Evolutionary conservation across 352 stramenopile genomes (phyloP).

Genomic region (Albugo candida): DNA sequence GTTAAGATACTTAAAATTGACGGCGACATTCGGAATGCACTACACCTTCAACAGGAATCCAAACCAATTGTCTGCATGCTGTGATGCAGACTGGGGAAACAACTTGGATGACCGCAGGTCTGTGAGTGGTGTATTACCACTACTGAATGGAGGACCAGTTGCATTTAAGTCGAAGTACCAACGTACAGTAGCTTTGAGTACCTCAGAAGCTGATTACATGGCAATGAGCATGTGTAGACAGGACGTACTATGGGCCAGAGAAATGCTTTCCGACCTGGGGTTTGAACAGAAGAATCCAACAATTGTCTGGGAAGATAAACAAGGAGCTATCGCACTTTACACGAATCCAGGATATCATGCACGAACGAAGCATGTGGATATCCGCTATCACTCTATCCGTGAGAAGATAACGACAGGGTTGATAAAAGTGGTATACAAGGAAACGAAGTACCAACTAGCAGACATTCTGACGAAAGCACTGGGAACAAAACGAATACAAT

Average conservation of each 20-base stretch:
- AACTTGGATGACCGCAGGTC: constrained; percentile 1
- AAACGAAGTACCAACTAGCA: neutral
- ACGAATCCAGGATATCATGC: constrained; percentile 3
- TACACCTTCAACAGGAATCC: neutral
- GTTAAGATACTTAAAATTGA: no score
- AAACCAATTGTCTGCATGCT: neutral
- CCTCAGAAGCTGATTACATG: neutral
- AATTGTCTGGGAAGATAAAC: constrained; percentile 1
- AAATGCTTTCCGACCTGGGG: neutral
- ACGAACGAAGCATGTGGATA: constrained; percentile 5
- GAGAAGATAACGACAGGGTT: constrained; percentile 1
- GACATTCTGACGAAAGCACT: constrained; percentile 6
- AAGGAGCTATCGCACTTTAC: constrained; percentile 5
- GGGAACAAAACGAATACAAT: constrained; percentile 1
- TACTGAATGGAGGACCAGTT: constrained; percentile 5
- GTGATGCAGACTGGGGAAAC: constrained; percentile 5
- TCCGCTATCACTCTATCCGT: constrained; percentile 5
- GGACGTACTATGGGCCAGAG: neutral
- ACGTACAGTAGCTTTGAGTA: constrained; percentile 8
- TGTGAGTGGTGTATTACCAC: constrained; percentile 1
- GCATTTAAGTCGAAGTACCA: constrained; percentile 13
- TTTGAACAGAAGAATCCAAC: neutral
- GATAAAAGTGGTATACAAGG: neutral
- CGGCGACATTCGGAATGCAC: neutral
- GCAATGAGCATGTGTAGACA: neutral